Conservation (phyloP, 805 yeast species). For the Yarrowia keelungensis region DNA sequence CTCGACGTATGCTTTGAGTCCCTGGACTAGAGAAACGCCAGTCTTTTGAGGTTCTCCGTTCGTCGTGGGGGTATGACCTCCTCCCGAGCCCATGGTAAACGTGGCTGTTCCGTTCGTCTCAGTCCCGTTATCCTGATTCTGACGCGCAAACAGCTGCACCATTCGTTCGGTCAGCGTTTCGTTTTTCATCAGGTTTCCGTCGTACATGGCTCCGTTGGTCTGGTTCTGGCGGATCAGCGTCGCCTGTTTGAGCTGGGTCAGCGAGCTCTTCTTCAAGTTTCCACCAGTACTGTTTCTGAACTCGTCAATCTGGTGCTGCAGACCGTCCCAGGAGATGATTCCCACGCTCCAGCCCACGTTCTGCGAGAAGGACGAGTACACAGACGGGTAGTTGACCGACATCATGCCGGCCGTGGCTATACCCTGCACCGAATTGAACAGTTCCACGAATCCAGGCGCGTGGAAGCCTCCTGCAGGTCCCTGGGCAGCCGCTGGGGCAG, state of each 20-base stretch:
- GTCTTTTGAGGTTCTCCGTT: conserved; percentile 26
- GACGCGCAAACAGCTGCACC: conserved; percentile 40
- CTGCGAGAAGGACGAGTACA: conserved; percentile 47
- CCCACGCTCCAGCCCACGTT: conserved; percentile 50
- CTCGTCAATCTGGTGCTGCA: conserved; percentile 48
- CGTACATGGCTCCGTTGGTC: conserved; percentile 39
- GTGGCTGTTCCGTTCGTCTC: conserved; percentile 38
- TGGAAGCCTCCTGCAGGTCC: conserved; percentile 41
- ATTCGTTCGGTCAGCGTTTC: background rate
- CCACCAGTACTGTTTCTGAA: conserved; percentile 48
- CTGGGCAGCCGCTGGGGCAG: conserved; percentile 26
- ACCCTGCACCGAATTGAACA: conserved; percentile 47
- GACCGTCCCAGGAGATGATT: conserved; percentile 46
- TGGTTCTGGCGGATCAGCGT: conserved; percentile 41
- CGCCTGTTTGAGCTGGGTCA: conserved; percentile 39
- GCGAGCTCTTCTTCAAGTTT: conserved; percentile 43
- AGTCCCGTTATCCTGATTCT: conserved; percentile 3
- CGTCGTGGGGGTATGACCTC: conserved; percentile 40
- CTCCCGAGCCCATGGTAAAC: conserved; percentile 26
- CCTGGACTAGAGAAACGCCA: conserved; percentile 43
- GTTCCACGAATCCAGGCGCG: conserved; percentile 47
- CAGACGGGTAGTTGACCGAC: conserved; percentile 48
- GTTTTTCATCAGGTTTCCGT: conserved; percentile 4
- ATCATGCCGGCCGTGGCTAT: conserved; percentile 50
- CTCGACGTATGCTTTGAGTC: conserved; percentile 48